Base-by-base conservation (phyloP, 2,329 filamentous ascomycete species). In the Aspergillus sp. region DNA sequence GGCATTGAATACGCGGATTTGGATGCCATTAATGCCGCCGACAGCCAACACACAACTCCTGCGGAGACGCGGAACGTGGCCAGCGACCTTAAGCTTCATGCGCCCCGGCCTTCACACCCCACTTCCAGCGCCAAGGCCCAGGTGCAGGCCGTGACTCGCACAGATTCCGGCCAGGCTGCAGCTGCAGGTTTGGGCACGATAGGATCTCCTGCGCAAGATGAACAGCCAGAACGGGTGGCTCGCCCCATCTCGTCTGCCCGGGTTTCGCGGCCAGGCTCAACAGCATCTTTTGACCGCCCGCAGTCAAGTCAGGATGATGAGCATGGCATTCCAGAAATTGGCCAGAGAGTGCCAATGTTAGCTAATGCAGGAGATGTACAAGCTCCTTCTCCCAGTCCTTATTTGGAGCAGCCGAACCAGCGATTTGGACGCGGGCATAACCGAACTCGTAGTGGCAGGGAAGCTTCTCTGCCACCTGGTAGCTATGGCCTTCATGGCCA, bases 401-500 rank as follows among this genome's bases (percentile, higher is more conserved):
- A 76, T 58, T 68, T 73, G 48, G 70, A 72, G 48, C 70, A 76
- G 19, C 72, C 85, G 62, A 80, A 79, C 39, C 70, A 81, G 71
- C 71, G 74, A 60, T 63, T 75, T 64, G 80, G 81, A 60, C 82
- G 80, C 63, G 76, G 86, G 60, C 90, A 93, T 69, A 79, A 82
- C 53, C 87, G 91, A 62, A 91, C 85, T 76, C 86, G 84, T 59
- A 96, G 91, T 73, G 85, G 84, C 48, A 84, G 87, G 55, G 89
- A 87, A 60, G 78, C 88, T 37, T 88, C 88, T 66, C 80, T 86
- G 39, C 93, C 93, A 1, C 90, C 92, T 3, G 93, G 91, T 57
- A 96, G 92, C 78, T 98, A 98, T 69, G 93, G 93, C 61, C 84
- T 96, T 55, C 93, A 96, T 68, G 91, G 93, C 45, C 93, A 97